Conservation (phyloP, 441 rosid species). For the Euphorbia schlechtendalii region DNA sequence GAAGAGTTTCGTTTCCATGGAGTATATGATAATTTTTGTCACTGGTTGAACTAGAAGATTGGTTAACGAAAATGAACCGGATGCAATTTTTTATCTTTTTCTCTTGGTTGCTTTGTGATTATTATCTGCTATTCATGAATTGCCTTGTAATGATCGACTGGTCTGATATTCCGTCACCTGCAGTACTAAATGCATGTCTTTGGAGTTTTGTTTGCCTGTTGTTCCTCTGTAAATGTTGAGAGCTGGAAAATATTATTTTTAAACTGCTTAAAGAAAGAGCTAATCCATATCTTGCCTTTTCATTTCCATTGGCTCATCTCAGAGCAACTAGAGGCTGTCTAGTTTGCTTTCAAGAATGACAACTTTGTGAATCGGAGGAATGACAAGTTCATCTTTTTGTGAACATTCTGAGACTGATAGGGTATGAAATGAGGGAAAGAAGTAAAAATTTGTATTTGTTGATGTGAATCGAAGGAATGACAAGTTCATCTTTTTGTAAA, state of each 20-base stretch:
- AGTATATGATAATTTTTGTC: background rate
- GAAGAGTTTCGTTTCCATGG: background rate
- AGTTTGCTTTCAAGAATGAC: background rate
- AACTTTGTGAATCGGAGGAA: background rate
- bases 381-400: background rate
- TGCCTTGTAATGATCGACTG: background rate
- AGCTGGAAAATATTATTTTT: background rate
- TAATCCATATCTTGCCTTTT: background rate
- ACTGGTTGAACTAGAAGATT: background rate
- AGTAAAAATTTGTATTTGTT: background rate
- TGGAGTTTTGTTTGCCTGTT: background rate
- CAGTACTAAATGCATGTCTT: background rate
- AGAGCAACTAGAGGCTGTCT: background rate
- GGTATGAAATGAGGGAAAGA: background rate
- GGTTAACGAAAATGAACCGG: background rate
- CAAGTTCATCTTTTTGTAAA: too few relatives aligned
- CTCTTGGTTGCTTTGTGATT: background rate
- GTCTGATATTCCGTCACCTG: background rate
- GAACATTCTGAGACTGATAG: background rate
- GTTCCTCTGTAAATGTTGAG: background rate
- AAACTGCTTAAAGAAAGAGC: background rate
- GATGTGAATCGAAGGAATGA: background rate
- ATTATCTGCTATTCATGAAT: background rate
- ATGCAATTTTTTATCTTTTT: background rate
- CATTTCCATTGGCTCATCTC: background rate